Base-by-base conservation (phyloP, 768 basidiomycete species). In the Hypholoma fasciculare region DNA sequence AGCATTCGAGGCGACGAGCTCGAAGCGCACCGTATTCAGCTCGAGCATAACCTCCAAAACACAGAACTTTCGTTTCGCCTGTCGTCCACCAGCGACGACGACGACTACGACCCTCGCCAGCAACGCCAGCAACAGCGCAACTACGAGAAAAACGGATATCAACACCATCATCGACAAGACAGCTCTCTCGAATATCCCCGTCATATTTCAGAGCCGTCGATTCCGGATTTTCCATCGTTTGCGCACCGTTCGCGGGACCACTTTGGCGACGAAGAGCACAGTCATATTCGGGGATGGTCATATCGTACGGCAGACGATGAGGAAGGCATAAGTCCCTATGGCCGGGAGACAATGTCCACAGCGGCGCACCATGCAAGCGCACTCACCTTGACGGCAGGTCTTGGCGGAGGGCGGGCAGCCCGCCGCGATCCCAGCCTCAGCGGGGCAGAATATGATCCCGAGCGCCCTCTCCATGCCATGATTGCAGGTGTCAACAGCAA, bases 331-430 rank as follows among this genome's bases (percentile, higher is more conserved):
- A 78, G 82, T 61, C 87, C 88, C 0, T 90, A 86, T 62, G 82
- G 80, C 40, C 85, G 82, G 19, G 84, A 86, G 57, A 90, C 89
- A 0, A 71, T 92, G 58, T 94, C 92, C 0, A 96, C 94, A 0
- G 86, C 85, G 8, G 92, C 88, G 1, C 95, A 97, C 71, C 95
- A 97, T 72, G 94, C 92, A 23, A 92, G 89, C 61, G 92, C 85
- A 2, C 77, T 96, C 52, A 96, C 95, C 0, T 79, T 97, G 16
- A 90, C 83, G 52, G 92, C 93, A 3, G 94, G 95, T 0, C 80
- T 96, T 9, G 87, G 82, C 38, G 87, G 82, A 40, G 78, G 85
- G 2, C 75, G 80, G 4, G 73, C 69, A 17, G 71, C 70, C 30
- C 76, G 79, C 48, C 75, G 86, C 57, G 87, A 90, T 63, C 64